A percentile compares a stretch with the other conserved stretches of the same genome.
Conservation (phyloP, 768 basidiomycete genomes). For the Russula ochroleuca region DNA sequence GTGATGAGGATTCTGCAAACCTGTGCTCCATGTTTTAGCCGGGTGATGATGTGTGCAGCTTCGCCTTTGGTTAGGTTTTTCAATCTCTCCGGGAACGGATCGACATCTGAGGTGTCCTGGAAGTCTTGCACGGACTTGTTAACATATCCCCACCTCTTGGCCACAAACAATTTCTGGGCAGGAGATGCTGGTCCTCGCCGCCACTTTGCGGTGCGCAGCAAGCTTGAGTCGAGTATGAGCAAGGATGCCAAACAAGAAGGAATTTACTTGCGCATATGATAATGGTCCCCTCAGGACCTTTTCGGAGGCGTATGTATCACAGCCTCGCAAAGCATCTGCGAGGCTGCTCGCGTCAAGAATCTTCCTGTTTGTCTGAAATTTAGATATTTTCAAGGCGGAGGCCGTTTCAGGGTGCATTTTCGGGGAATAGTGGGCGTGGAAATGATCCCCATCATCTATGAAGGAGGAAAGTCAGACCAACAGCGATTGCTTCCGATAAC, state of each 20-base stretch:
- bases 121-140: constrained; percentile 29
- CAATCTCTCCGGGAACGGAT: constrained; percentile 35
- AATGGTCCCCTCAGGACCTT: constrained; percentile 52
- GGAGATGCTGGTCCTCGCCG: constrained; percentile 56
- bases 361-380: constrained; percentile 28
- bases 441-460: constrained; percentile 34
- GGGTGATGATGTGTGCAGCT: constrained; percentile 73
- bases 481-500: neutral
- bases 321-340: constrained; percentile 57
- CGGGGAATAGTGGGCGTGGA: constrained; percentile 53
- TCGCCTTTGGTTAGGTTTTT: constrained; percentile 65
- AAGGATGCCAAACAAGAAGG: constrained; percentile 12
- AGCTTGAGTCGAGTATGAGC: constrained; percentile 36
- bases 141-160: constrained; percentile 45
- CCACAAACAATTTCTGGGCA: constrained; percentile 53
- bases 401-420: constrained; percentile 32
- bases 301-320: constrained; percentile 59
- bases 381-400: constrained; percentile 19
- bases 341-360: constrained; percentile 55
- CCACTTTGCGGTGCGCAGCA: constrained; percentile 65
- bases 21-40: constrained; percentile 71
- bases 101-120: constrained; percentile 27
- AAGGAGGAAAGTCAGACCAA: neutral
- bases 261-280: constrained; percentile 46
- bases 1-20: constrained; percentile 36